Base-by-base conservation (phyloP, 1,284 basidiomycete genomes). In the Malassezia sympodialis region DNA sequence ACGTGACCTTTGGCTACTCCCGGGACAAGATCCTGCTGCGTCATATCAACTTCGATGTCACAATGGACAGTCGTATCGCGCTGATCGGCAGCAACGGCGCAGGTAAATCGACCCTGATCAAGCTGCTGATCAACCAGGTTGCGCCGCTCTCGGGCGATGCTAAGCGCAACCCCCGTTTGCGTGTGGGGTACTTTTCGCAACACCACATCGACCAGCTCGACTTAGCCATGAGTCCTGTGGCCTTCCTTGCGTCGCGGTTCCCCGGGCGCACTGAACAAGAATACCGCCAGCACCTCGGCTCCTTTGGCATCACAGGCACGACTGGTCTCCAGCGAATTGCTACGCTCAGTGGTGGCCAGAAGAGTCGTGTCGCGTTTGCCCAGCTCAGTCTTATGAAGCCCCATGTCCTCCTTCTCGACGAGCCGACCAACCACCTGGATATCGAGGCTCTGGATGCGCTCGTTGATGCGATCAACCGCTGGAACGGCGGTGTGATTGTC, bases 391-490 rank as follows among this genome's bases (percentile, higher is more conserved):
- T 96, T 67, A 86, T 87, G 76, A 82, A 83, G 51, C 94, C 93
- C 59, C 94, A 98, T 81, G 78, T 96, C 77, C 87, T 98, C 78
- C 90, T 90, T 77, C 80, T 98, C 76, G 93, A 96, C 78, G 93
- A 90, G 83, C 93, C 93, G 58, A 94, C 91, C 67, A 96, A 96
- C 80, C 93, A 96, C 77, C 79, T 96, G 76, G 90, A 96, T 84
- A 90, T 66, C 17, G 68, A 72, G 35, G 93, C 91, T 82, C 80
- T 98, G 56, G 94, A 99, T 73, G 94, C 91, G 6, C 79, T 98
- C 42, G 94, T 94, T 83, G 77, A 81, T 21, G 94, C 90, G 0
- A 77, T 98, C 63, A 82, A 83, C 63, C 79, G 78, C 15, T 98
- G 89, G 88, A 94, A 94, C 69, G 94, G 94, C n/a, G 94, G 93